A percentile compares a stretch with the other conserved stretches of the same genome.
phyloP scores from a whole-genome alignment of 768 basidiomycete genomes.

The Clitopilus passeckerianus region DNA sequence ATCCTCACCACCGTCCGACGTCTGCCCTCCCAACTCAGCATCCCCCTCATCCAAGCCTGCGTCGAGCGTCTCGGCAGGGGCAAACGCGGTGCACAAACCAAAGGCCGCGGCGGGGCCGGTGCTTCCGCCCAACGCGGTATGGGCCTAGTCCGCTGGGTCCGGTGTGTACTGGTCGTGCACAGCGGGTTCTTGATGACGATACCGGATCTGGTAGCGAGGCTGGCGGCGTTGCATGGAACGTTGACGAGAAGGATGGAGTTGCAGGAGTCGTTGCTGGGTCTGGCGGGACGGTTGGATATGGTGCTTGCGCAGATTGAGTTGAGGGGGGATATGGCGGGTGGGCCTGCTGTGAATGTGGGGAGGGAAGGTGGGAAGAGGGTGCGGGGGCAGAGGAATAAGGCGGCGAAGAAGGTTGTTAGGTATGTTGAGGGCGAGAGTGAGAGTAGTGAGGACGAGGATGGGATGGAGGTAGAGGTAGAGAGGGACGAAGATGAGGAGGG shows the following conservation, averaged over 20 bases:
- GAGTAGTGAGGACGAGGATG: constrained; percentile 31
- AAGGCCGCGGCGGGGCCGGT: constrained; percentile 65
- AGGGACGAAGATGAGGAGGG: constrained; percentile 63
- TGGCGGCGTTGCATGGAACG: constrained; percentile 80
- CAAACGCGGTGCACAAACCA: constrained; percentile 44
- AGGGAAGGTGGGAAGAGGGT: constrained; percentile 20
- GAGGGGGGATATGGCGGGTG: constrained; percentile 32
- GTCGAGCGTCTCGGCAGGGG: constrained; percentile 85
- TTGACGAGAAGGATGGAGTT: constrained; percentile 75
- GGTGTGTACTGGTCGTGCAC: constrained; percentile 78
- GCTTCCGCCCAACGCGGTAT: constrained; percentile 75
- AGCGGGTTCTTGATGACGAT: constrained; percentile 96
- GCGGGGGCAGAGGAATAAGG: background rate
- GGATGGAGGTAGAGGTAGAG: constrained; percentile 57
- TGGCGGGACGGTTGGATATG: constrained; percentile 90
- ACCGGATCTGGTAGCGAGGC: constrained; percentile 84
- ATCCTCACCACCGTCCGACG: constrained; percentile 85
- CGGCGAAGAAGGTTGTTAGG: constrained; percentile 32
- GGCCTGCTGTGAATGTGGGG: constrained; percentile 31
- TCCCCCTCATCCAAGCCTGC: constrained; percentile 83
- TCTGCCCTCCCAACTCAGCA: constrained; percentile 80
- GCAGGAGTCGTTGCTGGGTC: constrained; percentile 78
- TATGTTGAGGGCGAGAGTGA: constrained; percentile 84
- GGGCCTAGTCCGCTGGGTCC: constrained; percentile 71
- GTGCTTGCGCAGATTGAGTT: constrained; percentile 92